phyloP scores from a whole-genome alignment of 2,329 filamentous ascomycete species.

The Calonectria naviculata region DNA sequence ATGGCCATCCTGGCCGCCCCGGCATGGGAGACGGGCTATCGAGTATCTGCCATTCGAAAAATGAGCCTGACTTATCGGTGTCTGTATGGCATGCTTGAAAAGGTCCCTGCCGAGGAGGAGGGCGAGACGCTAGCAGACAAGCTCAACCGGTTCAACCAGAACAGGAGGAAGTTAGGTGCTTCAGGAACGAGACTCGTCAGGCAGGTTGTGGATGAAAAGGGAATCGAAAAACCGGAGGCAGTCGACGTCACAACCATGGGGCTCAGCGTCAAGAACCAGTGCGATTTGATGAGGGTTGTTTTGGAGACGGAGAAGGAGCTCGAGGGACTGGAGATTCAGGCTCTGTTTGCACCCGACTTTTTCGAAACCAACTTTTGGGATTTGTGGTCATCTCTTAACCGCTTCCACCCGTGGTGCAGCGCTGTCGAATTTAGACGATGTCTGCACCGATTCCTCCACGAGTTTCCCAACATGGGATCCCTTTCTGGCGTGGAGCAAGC shows the following conservation, averaged over 20 bases:
- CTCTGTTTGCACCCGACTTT: constrained; percentile 39
- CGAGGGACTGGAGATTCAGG: constrained; percentile 40
- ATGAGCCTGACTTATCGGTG: constrained; percentile 41
- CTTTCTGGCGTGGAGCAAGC: constrained; percentile 39
- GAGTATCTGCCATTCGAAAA: constrained; percentile 40
- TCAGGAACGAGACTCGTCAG: constrained; percentile 39
- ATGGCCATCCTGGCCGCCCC: constrained; percentile 36
- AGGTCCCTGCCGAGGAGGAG: constrained; percentile 33
- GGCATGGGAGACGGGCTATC: constrained; percentile 38
- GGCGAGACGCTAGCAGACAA: constrained; percentile 38
- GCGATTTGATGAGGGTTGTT: constrained; percentile 41
- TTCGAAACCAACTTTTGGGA: constrained; percentile 44
- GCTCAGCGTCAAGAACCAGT: constrained; percentile 42
- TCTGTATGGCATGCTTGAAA: constrained; percentile 40
- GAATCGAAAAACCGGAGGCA: constrained; percentile 33
- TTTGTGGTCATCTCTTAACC: constrained; percentile 40
- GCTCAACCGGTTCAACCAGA: constrained; percentile 36
- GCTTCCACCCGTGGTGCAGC: constrained; percentile 43
- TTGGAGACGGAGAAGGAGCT: constrained; percentile 40
- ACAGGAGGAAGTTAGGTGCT: constrained; percentile 35
- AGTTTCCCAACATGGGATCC: constrained; percentile 42
- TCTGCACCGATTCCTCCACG: constrained; percentile 38
- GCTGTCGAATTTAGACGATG: constrained; percentile 42
- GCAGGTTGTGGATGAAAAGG: constrained; percentile 29
- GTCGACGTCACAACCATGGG: constrained; percentile 41